Conservation (phyloP, 2,329 filamentous ascomycete genomes). For the Xylaria sp. region DNA sequence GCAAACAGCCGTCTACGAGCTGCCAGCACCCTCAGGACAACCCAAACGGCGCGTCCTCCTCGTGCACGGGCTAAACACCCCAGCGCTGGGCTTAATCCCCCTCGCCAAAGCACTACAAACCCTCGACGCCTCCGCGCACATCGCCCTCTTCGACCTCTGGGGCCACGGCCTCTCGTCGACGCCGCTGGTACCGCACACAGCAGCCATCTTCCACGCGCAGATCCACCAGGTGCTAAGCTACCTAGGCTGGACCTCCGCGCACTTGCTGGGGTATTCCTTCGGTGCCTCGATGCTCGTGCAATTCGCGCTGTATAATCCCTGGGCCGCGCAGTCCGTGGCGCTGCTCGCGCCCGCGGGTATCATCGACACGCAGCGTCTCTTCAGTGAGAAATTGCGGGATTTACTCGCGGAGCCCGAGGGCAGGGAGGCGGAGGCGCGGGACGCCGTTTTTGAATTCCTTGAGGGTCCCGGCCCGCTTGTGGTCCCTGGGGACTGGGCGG, state of each 20-base stretch:
- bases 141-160: slow-evolving; percentile 34
- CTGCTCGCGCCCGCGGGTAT: slow-evolving; percentile 31
- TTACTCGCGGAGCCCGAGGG: slow-evolving; percentile 18
- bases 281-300: slow-evolving; percentile 16
- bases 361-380: background rate
- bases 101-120: slow-evolving; percentile 28
- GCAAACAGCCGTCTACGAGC: slow-evolving; percentile 29
- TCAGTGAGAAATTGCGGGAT: background rate
- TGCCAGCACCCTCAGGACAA: slow-evolving; percentile 24
- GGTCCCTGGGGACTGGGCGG: slow-evolving; percentile 32
- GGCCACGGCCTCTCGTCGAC: slow-evolving; percentile 34
- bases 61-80: slow-evolving; percentile 35
- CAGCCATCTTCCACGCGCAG: slow-evolving; percentile 34
- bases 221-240: slow-evolving; percentile 27
- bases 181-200: slow-evolving; percentile 24
- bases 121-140: slow-evolving; percentile 20
- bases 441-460: slow-evolving; percentile 15
- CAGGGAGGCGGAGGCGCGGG: slow-evolving; percentile 24
- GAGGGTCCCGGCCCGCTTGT: slow-evolving; percentile 29
- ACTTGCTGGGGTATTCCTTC: slow-evolving; percentile 35
- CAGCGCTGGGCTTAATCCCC: slow-evolving; percentile 29
- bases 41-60: slow-evolving; percentile 25
- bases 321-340: slow-evolving; percentile 9
- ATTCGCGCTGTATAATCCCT: slow-evolving; percentile 25
- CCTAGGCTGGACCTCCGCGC: slow-evolving; percentile 21